Conservation (phyloP, 345 rosid species). For the Raphanus raphanistrum region DNA sequence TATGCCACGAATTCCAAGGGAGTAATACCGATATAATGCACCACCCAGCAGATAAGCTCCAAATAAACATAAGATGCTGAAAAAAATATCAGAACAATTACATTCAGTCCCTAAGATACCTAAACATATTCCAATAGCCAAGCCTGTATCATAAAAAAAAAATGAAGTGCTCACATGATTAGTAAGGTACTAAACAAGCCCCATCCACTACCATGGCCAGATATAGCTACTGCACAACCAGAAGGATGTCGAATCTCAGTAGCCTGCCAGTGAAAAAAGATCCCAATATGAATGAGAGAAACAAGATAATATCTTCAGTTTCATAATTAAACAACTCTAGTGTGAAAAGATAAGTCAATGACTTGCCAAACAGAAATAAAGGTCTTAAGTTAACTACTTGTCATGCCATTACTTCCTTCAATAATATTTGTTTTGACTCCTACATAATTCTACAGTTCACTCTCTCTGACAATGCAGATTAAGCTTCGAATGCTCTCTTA, state of each 20-base stretch:
- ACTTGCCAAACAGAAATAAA: slow-evolving; percentile 10
- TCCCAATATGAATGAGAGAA: background rate
- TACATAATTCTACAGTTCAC: slow-evolving; percentile 16
- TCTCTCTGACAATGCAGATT: slow-evolving; percentile 2
- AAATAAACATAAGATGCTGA: slow-evolving; percentile 68
- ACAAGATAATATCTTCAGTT: background rate
- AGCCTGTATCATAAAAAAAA: background rate
- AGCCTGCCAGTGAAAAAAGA: slow-evolving; percentile 48
- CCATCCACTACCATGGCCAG: slow-evolving; percentile 64
- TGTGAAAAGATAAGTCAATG: slow-evolving; percentile 7
- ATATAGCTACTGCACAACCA: slow-evolving; percentile 67
- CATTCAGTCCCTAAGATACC: background rate
- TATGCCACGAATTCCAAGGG: slow-evolving; percentile 66
- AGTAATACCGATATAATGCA: slow-evolving; percentile 62
- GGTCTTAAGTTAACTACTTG: background rate
- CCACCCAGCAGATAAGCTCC: slow-evolving; percentile 84
- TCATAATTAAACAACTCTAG: background rate
- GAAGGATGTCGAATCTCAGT: slow-evolving; percentile 80
- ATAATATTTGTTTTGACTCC: background rate
- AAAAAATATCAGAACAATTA: slow-evolving; percentile 30
- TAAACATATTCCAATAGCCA: background rate
- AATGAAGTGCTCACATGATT: slow-evolving; percentile 50
- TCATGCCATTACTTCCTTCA: background rate
- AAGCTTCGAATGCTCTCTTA: background rate
- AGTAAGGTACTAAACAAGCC: slow-evolving; percentile 78